These are phyloP conservation scores for Closterium sp. DNA, from an alignment of 139 green algal species.

Conservation along the genomic window DNA sequence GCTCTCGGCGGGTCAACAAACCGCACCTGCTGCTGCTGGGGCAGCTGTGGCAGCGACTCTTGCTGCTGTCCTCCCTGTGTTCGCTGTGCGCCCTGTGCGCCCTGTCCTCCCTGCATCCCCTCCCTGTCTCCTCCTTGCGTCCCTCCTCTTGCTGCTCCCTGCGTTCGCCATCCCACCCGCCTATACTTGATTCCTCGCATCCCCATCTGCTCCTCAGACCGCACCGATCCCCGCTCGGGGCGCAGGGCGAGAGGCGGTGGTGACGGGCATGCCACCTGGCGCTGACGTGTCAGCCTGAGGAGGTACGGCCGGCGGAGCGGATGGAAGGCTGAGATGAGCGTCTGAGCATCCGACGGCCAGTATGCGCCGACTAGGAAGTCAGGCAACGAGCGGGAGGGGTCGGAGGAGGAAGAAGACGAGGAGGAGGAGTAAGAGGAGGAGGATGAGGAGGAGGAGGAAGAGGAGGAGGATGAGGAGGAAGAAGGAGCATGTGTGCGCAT, in stretches of 20 bases:
- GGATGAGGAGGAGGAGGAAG: too few relatives aligned
- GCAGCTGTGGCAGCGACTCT: neutral
- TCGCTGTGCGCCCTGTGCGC: too few relatives aligned
- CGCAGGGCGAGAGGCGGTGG: neutral
- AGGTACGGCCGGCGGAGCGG: neutral
- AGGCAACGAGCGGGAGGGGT: neutral
- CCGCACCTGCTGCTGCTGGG: neutral
- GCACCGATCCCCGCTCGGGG: neutral
- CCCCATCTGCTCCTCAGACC: neutral
- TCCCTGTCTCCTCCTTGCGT: neutral
- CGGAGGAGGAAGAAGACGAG: neutral
- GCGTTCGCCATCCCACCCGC: neutral
- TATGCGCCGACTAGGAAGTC: neutral
- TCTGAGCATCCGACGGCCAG: neutral
- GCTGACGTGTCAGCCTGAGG: neutral
- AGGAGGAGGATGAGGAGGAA: neutral
- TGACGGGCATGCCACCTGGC: neutral
- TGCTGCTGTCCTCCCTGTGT: neutral
- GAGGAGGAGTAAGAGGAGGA: too few relatives aligned
- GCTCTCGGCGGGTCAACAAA: neutral
- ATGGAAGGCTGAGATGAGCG: neutral
- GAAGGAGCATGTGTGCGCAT: neutral
- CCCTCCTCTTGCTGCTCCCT: neutral
- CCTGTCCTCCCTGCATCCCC: too few relatives aligned
- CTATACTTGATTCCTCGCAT: neutral